Conservation (phyloP, 768 basidiomycete species). For the Boletellus emodensis region DNA sequence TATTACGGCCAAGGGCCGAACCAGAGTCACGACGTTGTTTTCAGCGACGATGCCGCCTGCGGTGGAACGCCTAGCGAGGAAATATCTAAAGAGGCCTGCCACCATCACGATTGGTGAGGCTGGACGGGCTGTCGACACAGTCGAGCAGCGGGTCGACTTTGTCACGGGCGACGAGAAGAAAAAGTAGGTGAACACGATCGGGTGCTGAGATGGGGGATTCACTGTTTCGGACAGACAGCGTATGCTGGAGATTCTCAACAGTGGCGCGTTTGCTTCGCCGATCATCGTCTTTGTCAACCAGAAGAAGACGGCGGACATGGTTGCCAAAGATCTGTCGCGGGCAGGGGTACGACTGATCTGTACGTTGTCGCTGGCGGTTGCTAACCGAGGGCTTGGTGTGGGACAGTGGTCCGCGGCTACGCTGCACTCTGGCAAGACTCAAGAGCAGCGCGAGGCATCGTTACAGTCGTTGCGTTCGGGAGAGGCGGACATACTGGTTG, state of each 20-base stretch:
- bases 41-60: constrained; percentile 99
- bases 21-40: constrained; percentile 92
- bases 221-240: constrained; percentile 51
- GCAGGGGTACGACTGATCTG: constrained; percentile 62
- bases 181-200: constrained; percentile 55
- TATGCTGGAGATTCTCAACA: constrained; percentile 90
- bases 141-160: constrained; percentile 95
- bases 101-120: constrained; percentile 98
- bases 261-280: constrained; percentile 75
- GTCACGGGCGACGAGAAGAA: constrained; percentile 93
- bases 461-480: constrained; percentile 83
- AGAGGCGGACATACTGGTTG: constrained; percentile 85
- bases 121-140: constrained; percentile 96
- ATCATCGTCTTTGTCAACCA: constrained; percentile 99
- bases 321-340: constrained; percentile 88
- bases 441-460: constrained; percentile 94
- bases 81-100: constrained; percentile 90
- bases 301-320: constrained; percentile 99
- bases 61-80: constrained; percentile 90
- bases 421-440: constrained; percentile 95
- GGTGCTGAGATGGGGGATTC: not conserved
- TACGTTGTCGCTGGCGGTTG: not conserved
- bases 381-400: constrained; percentile 2
- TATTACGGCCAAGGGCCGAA: constrained; percentile 56
- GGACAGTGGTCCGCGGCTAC: constrained; percentile 84